These are phyloP conservation scores for Hyaloperonospora brassicae DNA, from an alignment of 352 stramenopile genomes.

Conservation along the genomic window DNA sequence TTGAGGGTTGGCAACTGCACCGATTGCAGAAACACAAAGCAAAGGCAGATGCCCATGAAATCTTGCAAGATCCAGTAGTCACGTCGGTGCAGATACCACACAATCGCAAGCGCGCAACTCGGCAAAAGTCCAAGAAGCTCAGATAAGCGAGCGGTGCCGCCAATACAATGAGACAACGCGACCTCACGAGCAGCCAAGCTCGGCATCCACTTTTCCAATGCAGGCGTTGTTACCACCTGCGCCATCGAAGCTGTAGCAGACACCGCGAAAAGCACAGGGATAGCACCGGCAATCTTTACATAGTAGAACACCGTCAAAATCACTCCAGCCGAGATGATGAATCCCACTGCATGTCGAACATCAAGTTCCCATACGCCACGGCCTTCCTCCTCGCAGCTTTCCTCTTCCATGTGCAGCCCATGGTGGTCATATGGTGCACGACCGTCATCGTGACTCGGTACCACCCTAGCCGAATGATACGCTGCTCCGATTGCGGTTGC, in stretches of 20 bases:
- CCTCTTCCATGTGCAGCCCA: slow-evolving; percentile 16
- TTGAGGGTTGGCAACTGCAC: slow-evolving; percentile 89
- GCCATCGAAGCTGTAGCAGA: slow-evolving; percentile 43
- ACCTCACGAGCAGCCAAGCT: slow-evolving; percentile 31
- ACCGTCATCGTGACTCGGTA: slow-evolving; percentile 12
- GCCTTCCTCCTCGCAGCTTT: slow-evolving; percentile 8
- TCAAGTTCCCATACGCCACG: slow-evolving; percentile 56
- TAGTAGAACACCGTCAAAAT: slow-evolving; percentile 72
- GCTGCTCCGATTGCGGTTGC: slow-evolving; percentile 46
- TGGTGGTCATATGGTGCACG: slow-evolving; percentile 8
- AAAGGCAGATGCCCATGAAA: slow-evolving; percentile 88
- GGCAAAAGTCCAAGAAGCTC: slow-evolving; percentile 41
- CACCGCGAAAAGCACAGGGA: slow-evolving; percentile 65
- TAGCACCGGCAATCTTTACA: slow-evolving; percentile 43
- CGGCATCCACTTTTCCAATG: slow-evolving; percentile 30
- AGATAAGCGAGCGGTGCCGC: slow-evolving; percentile 33
- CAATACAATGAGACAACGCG: slow-evolving; percentile 22
- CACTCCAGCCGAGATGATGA: slow-evolving; percentile 48
- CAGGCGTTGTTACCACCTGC: slow-evolving; percentile 43
- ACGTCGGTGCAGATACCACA: slow-evolving; percentile 60
- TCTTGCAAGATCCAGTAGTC: slow-evolving; percentile 87
- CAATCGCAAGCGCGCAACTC: slow-evolving; percentile 30
- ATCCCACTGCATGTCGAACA: slow-evolving; percentile 44
- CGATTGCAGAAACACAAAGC: slow-evolving; percentile 86
- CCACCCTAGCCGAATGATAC: slow-evolving; percentile 43